Evolutionary conservation across 495 filamentous ascomycete species (phyloP), one percentile per base, ranked within the genome.

Genomic region (Podospora tetraspora): DNA sequence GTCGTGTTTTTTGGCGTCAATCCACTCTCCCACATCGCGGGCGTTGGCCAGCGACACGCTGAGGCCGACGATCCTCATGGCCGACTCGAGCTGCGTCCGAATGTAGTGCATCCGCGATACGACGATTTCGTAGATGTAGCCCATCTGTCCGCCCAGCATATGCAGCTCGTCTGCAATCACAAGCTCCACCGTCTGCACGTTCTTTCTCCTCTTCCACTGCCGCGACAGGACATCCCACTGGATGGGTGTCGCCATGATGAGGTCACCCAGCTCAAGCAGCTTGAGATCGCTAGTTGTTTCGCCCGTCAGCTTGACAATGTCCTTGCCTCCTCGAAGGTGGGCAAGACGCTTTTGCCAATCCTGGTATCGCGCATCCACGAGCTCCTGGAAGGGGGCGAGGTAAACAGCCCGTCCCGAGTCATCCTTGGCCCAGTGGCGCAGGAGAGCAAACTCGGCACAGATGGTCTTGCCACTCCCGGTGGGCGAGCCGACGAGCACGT

Each of bases 101-200:
- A 99, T 96, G 72, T 94, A 95, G 76, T 97, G 93, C 94, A 98
- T 97, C 59, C 95, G 90, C 64, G 96, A 97, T 62, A 99, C 91
- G 63, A 99, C 88, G 60, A 94, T 90, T 79, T 99, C 95, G 77
- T 98, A 99, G 16, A 94, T 86, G 75, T 94, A 96, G 19, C 95
- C 96, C 62, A 87, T 84, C 68, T 90, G 89, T 7, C 94, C 95
- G 66, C 94, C 95, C n/a, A 99, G 83, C 86, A 97, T 88, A 75
- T 98, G 96, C 57, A 99, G 84, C 75, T 99, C 95, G 75, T 99
- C 96, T 3, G 93, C 93, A 71, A 99, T 93, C 77, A 99, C 94
- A 10, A 99, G 81, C 77, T 93, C 88, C 56, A 98, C 89, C 2
- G 88, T 91, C 73, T 97, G 92, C 9, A 99, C 88, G 73, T 96